Evolutionary conservation across 2,329 filamentous ascomycete species (phyloP), one percentile per base, ranked within the genome.

Genomic region (Fusarium sterilihyphosum): DNA sequence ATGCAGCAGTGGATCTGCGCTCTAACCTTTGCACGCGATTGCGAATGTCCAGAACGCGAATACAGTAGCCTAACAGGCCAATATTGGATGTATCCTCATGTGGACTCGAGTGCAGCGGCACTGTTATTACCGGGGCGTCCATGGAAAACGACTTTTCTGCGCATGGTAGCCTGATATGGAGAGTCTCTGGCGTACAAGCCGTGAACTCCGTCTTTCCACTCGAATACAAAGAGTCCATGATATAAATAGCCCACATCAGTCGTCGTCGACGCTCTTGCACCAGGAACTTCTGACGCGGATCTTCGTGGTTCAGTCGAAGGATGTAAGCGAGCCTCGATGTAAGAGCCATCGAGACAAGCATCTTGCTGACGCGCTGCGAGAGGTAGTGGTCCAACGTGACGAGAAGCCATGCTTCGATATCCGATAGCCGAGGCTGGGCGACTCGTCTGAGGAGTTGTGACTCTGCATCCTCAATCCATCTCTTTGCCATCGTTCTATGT

Each of bases 211-310:
- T 31, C 53, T 66, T 73, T 0, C 71, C 71, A 12, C 71, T 73
- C 0, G 71, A 73, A 6, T 73, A 73, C 8, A 73, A 40, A 3
- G 71, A 63, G 8, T 70, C 71, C 33, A 71, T 65, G 6, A 59
- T 54, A 8, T 72, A 76, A 2, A 77, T 78, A 0, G 73, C 67
- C 76, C 76, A 78, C 75, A 78, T 78, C 5, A 78, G 41, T 16
- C 77, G 54, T 6, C 77, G 38, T 0, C 73, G 65, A 0, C 73
- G 62, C 33, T 78, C 77, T 10, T 73, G 76, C 1, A 60, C 56
- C 1, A 78, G 52, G 12, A 75, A 78, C 5, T 46, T 35, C 8
- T 63, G 61, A 1, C 71, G 67, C 1, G 65, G 29, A 10, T 78
- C 68, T 22, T 78, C 76, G 8, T 75, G 70, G 20, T 78, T 77